Evolutionary conservation across 2,329 filamentous ascomycete genomes (phyloP), one percentile per base, ranked within the genome.

Genomic region (Diplodia corticola): DNA sequence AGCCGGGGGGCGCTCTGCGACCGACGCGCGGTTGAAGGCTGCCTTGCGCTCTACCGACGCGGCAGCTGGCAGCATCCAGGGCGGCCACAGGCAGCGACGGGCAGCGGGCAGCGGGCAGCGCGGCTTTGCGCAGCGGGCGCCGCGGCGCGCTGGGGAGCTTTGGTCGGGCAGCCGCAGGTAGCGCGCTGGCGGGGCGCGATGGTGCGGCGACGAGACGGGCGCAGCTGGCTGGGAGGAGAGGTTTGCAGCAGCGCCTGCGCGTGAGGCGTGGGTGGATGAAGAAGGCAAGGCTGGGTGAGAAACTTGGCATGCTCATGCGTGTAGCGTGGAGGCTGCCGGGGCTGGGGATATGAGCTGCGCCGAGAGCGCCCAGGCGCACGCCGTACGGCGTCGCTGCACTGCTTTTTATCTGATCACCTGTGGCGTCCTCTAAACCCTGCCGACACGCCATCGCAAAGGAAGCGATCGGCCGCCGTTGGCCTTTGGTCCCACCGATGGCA

Each of bases 401-500:
- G 46, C 64, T 66, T 66, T 66, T 66, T 51, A 60, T 66, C 64
- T 60, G 54, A 61, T 54, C 64, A 66, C 63, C 30, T 64, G 63
- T 64, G 63, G 63, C 63, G 63, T 33, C 63, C 35, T 51, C 49
- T 26, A 37, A 64, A 55, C 63, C 63, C 63, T 64, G 63, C 48
- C 44, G 61, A 44, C 64, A 48, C 46, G 48, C 40, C 24, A 55
- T 65, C 22, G 22, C 28, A 48, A 46, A 46, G 64, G 64, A 60
- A 66, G 55, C 46, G 64, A 66, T 66, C 64, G 64, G 55, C 64
- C 64, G 53, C 55, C 64, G 64, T 66, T 66, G 50, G 63, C 60
- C 28, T 61, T 6, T 53, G 63, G 63, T 57, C 63, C 63, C 63
- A 59, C 63, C 50, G 40, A 65, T 55, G 51, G 40, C 22, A 50